Conservation (phyloP, 2,329 filamentous ascomycete species). For the Aspergillus versicolor region DNA sequence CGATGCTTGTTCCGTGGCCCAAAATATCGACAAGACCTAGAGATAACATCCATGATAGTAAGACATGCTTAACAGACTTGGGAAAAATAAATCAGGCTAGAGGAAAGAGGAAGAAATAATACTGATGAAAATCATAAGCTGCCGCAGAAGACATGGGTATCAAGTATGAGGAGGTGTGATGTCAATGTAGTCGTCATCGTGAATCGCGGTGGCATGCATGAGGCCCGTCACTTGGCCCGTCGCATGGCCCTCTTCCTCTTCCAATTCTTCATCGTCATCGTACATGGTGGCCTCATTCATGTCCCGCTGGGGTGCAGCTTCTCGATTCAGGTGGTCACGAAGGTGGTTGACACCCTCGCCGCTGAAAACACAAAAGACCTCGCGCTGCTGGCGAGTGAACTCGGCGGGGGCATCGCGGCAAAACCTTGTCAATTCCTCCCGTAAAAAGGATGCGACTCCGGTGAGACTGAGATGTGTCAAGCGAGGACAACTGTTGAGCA, state of each 20-base stretch:
- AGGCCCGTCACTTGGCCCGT: conserved; percentile 42
- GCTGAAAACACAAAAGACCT: conserved; percentile 97
- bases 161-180: conserved; percentile 35
- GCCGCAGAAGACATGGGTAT: conserved; percentile 30
- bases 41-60: conserved; percentile 10
- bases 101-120: background rate
- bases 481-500: conserved; percentile 87
- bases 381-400: conserved; percentile 91
- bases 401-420: conserved; percentile 85
- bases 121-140: conserved; percentile 12
- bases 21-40: conserved; percentile 8
- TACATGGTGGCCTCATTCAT: conserved; percentile 44
- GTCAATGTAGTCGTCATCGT: conserved; percentile 44
- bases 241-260: conserved; percentile 44
- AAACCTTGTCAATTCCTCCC: conserved; percentile 78
- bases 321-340: conserved; percentile 70
- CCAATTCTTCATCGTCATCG: conserved; percentile 45
- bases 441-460: conserved; percentile 89
- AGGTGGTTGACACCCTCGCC: conserved; percentile 77
- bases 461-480: conserved; percentile 94
- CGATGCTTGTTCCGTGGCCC: conserved; percentile 16
- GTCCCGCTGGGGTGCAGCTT: conserved; percentile 32
- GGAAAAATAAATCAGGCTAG: conserved; percentile 11
- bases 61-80: conserved; percentile 2
- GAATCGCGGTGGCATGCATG: conserved; percentile 43